phyloP scores from a whole-genome alignment of 2,329 filamentous ascomycete genomes.

The Cadophora gregata region DNA sequence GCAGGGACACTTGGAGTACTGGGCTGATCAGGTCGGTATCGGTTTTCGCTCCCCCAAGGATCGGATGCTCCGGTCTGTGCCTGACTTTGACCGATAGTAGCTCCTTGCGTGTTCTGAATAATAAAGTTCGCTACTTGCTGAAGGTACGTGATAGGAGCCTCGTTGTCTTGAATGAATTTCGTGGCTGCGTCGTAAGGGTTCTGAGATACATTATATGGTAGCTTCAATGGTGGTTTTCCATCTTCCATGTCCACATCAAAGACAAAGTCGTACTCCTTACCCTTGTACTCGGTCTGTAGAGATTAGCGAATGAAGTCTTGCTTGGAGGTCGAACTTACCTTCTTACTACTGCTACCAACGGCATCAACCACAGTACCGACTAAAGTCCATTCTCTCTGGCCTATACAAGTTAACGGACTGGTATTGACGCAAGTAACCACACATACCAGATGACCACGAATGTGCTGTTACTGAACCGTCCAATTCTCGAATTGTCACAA shows the following conservation, averaged over 20 bases:
- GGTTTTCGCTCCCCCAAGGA: slow-evolving; percentile 77
- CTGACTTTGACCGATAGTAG: slow-evolving; percentile 72
- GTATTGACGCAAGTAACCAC: no score
- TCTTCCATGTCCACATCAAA: slow-evolving; percentile 98
- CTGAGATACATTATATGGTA: slow-evolving; percentile 92
- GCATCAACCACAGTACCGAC: slow-evolving; percentile 95
- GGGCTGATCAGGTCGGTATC: slow-evolving; percentile 77
- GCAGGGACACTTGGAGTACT: slow-evolving; percentile 46
- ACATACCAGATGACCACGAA: slow-evolving; percentile 70
- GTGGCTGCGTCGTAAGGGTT: slow-evolving; percentile 92
- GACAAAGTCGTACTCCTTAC: slow-evolving; percentile 92
- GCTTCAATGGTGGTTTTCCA: slow-evolving; percentile 87
- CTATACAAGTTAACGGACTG: slow-evolving; percentile 40
- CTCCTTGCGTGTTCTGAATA: slow-evolving; percentile 84
- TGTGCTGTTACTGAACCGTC: slow-evolving; percentile 87
- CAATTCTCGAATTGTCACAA: slow-evolving; percentile 85
- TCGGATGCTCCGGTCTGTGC: slow-evolving; percentile 57
- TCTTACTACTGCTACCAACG: slow-evolving; percentile 80
- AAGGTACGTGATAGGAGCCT: slow-evolving; percentile 84
- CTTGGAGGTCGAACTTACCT: slow-evolving; percentile 49
- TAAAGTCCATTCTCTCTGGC: slow-evolving; percentile 77
- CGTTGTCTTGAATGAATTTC: slow-evolving; percentile 88
- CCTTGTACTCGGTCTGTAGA: slow-evolving; percentile 66
- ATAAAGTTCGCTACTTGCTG: slow-evolving; percentile 96
- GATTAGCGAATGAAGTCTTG: background rate